Evolutionary conservation across 768 basidiomycete species (phyloP), one percentile per base, ranked within the genome.

Genomic region (Rhodotorula graminis): DNA sequence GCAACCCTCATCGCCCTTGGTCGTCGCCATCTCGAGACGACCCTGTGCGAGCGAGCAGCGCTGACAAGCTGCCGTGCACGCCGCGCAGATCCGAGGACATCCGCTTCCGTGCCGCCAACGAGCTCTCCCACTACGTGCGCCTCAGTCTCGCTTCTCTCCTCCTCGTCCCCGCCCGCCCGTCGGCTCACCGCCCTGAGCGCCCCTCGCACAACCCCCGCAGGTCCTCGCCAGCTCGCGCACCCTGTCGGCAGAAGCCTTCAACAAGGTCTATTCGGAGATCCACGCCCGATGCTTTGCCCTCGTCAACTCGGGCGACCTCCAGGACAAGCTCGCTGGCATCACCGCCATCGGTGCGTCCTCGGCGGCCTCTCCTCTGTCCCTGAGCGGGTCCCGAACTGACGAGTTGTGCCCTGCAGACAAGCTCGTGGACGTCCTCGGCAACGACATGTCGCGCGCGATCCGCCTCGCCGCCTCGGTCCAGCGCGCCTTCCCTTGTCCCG

Each of bases 381-480:
- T n/a, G 14, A 19, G 47, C 14, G 27, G 3, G n/a, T 2, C n/a
- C 2, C 18, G 2, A 9, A 46, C 59, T 59, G 42, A 61, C 42
- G 37, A 61, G 11, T 11, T 16, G 62, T 52, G 27, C 49, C 2
- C 23, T 31, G 3, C 70, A 86, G 92, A 92, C 79, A 85, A 89
- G 78, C 85, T 94, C 15, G 84, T 93, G 59, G 88, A 88, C 62
- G 85, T 87, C 60, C 89, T 90, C 53, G 86, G 86, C 47, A 91
- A 91, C 81, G 90, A 91, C 80, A 91, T 62, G 90, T 92, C 80
- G 47, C 88, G 90, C 75, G 86, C 91, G 52, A 93, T 90, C 81
- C 87, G 91, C 63, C 89, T 94, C 80, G 92, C 89, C 83, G 91
- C 92, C 82, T 94, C 96, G 82, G 89, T 96, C 81, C 92, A 93